Base-by-base conservation (phyloP, 768 basidiomycete species). In the Kwoniella pini region DNA sequence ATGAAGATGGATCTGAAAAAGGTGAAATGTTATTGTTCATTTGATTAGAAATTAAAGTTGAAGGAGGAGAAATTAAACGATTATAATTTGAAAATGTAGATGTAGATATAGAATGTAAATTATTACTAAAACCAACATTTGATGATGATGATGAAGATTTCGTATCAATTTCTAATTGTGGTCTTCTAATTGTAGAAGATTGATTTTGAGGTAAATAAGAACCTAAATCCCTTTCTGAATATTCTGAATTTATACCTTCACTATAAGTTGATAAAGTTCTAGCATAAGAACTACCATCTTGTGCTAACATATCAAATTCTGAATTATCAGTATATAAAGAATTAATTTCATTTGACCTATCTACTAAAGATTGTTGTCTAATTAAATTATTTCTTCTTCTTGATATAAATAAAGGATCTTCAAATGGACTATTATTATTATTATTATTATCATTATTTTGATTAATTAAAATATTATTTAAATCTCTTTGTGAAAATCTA, bases 261-360 rank as follows among this genome's bases (percentile, higher is more conserved):
- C 59, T 61, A 33, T 61, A 61, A 21, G 62, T 64, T 15, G 62
- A 64, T 36, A 64, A 36, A 3, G 62, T 64, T 10, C 62, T 17
- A 13, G 62, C 57, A 26, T 58, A 53, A 3, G 50, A 54, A 3
- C 48, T 52, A 24, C 62, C 62, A 38, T 64, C 62, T 19, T 57
- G 48, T 3, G 62, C 62, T 2, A 64, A 30, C 62, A 64, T 64
- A 44, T 64, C 62, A 24, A 57, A 64, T 38, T 64, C 62, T 26
- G 62, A 53, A n/a, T 58, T 50, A 48, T 64, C 62, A 28, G 62
- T 64, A 27, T 56, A 64, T 5, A 51, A 43, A 26, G 62, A 64
- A 21, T 64, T 51, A 7, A 15, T 36, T 15, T 36, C 33, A 36
- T 36, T 36, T 36, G 33, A 15, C 33, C 15, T 7, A 7, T 36